Conservation (phyloP, 139 green algal genomes). For the Closterium sp. region DNA sequence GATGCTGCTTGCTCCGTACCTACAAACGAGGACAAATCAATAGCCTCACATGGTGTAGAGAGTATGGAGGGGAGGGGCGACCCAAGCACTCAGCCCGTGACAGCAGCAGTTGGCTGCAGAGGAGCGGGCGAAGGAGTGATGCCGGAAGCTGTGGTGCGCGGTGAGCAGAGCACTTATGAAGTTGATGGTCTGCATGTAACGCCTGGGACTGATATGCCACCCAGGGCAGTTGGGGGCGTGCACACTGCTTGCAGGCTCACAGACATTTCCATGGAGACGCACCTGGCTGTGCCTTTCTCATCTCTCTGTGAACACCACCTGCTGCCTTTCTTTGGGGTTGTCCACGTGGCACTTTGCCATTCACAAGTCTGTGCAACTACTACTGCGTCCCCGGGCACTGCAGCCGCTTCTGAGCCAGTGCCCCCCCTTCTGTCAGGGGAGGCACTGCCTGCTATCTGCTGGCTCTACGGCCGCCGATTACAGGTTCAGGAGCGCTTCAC, state of each 20-base stretch:
- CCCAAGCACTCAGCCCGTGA: not conserved
- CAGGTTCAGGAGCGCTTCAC: conserved; percentile 92
- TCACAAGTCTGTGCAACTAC: not conserved
- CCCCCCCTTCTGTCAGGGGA: not conserved
- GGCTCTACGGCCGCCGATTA: conserved; percentile 28
- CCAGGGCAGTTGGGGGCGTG: not conserved
- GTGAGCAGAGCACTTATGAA: not conserved
- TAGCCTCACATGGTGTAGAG: not conserved
- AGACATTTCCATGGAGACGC: not conserved
- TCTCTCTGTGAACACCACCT: conserved; percentile 97
- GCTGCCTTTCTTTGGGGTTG: conserved; percentile 88
- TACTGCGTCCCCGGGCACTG: not conserved
- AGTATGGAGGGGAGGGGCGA: not conserved
- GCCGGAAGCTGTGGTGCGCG: not conserved
- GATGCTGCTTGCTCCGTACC: not conserved
- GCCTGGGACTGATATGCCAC: not conserved
- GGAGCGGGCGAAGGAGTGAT: not conserved
- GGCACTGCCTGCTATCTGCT: conserved; percentile 20
- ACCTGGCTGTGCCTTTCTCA: conserved; percentile 53
- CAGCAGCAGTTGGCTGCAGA: not conserved
- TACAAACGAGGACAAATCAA: not conserved
- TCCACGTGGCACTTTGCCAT: conserved; percentile 34
- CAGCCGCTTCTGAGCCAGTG: not conserved
- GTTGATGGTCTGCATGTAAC: not conserved
- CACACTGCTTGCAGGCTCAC: not conserved